Evolutionary conservation across 805 yeast genomes (phyloP), one percentile per base, ranked within the genome.

Genomic region (Sugiyamaella floridensis): DNA sequence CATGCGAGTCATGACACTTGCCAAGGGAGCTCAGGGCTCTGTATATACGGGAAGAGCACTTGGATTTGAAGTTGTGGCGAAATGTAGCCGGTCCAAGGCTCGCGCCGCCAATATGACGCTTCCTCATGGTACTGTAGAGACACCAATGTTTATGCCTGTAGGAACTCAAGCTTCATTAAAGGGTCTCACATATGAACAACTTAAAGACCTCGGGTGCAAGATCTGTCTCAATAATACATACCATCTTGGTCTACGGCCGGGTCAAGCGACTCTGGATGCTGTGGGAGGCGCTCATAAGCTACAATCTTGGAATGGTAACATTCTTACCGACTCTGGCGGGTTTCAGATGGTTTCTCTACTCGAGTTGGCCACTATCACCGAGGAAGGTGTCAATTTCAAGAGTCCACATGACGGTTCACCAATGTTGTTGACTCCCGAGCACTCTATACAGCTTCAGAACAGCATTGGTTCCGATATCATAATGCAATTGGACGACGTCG

Each of bases 81-180:
- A 63, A 50, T 73, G 77, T 62, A 69, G 75, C 16, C 62, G 63
- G 19, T 65, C 76, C 11, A 71, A 71, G 55, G 77, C 77, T 15
- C 65, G 77, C 10, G 77, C 76, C 3, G 66, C 76, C 40, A 64
- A 59, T 19, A 63, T 73, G 72, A 60, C 58, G 16, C 65, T 73
- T 43, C 76, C 76, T 11, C 77, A 73, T 57, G 76, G 76, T 7
- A 55, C 65, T 8, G 71, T 73, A 8, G 63, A 69, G 43, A 71
- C 77, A 2, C 77, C 77, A 2, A 74, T 73, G 64, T 73, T 73
- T 58, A 74, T 73, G 76, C 77, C 77, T 1, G 77, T 73, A 2
- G 76, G 76, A 45, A 72, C 76, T 19, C 77, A 73, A 62, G 77
- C 77, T 5, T 67, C 76, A 5, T 63, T 73, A 40, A 73, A 73